Conservation (phyloP, 208 protist genomes). For the Trypanosoma caninum region DNA sequence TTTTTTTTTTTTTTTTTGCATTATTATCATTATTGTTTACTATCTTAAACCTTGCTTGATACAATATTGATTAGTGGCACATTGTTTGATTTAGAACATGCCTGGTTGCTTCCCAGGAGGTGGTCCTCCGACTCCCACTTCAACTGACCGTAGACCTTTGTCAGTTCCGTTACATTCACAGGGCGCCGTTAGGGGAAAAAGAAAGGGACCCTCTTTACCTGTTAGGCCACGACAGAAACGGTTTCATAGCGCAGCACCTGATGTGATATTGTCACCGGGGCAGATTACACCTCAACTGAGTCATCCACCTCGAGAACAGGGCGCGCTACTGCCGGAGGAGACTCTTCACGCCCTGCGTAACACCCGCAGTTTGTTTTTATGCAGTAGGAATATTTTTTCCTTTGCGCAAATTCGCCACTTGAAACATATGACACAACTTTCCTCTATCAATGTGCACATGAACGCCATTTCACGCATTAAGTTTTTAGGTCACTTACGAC, state of each 20-base stretch:
- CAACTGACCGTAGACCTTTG: too few species aligned
- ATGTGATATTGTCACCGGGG: constrained; percentile 1
- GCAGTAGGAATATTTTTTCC: constrained; percentile 55
- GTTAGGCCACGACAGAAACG: too few species aligned
- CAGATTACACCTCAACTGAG: constrained; percentile 3
- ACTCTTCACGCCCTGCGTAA: constrained; percentile 33
- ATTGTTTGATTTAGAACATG: too few species aligned
- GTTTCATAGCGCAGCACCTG: background rate
- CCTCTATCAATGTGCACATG: constrained; percentile 75
- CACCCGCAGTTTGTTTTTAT: constrained; percentile 60
- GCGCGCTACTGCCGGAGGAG: constrained; percentile 17
- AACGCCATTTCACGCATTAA: constrained; percentile 55
- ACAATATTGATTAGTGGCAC: too few species aligned
- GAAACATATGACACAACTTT: constrained; percentile 43
- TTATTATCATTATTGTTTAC: constrained; percentile 7
- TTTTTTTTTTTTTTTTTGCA: background rate
- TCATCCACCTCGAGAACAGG: constrained; percentile 2
- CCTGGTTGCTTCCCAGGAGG: too few species aligned
- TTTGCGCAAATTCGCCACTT: constrained; percentile 65
- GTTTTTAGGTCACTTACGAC: constrained; percentile 30
- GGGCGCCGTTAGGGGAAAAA: too few species aligned
- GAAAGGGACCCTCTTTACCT: too few species aligned
- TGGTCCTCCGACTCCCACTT: too few species aligned
- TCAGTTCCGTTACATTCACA: too few species aligned
- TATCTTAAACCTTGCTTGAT: too few species aligned